phyloP scores from a whole-genome alignment of 2,329 filamentous ascomycete species.

The Colletotrichum sansevieriae region DNA sequence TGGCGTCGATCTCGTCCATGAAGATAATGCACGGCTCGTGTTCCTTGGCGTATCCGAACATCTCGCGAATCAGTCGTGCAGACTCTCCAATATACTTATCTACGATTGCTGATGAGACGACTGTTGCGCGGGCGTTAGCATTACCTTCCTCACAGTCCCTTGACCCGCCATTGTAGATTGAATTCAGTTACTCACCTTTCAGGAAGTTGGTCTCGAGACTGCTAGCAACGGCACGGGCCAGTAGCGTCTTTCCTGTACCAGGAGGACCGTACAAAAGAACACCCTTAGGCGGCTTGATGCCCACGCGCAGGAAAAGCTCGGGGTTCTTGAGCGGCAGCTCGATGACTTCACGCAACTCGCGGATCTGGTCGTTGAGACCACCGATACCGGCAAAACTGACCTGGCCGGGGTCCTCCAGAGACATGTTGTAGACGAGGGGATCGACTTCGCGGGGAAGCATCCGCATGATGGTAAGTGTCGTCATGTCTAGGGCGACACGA shows the following conservation, averaged over 20 bases:
- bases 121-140: slow-evolving; percentile 59
- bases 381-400: slow-evolving; percentile 98
- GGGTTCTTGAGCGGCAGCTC: slow-evolving; percentile 98
- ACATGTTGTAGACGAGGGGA: slow-evolving; percentile 99
- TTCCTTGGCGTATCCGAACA: slow-evolving; percentile 99
- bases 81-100: slow-evolving; percentile 99
- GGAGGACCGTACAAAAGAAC: slow-evolving; percentile 96
- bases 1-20: slow-evolving; percentile 99
- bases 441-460: slow-evolving; percentile 99
- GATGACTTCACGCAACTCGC: slow-evolving; percentile 97
- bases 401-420: slow-evolving; percentile 95
- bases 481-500: slow-evolving; percentile 98
- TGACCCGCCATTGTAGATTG: neutral
- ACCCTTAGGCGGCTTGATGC: slow-evolving; percentile 99
- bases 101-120: slow-evolving; percentile 98
- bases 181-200: slow-evolving; percentile 75
- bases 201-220: slow-evolving; percentile 98
- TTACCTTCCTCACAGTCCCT: neutral
- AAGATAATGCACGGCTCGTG: slow-evolving; percentile 99
- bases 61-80: slow-evolving; percentile 95
- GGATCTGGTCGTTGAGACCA: slow-evolving; percentile 97
- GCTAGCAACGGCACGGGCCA: slow-evolving; percentile 95
- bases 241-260: slow-evolving; percentile 94
- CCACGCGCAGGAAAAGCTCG: slow-evolving; percentile 94
- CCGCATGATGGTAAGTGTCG: slow-evolving; percentile 99